Percentiles rank a stretch among this genome's conserved stretches.
These are phyloP conservation scores for Fraxinus dipetala DNA, from an alignment of 305 asterid genomes.

Conservation along the genomic window DNA sequence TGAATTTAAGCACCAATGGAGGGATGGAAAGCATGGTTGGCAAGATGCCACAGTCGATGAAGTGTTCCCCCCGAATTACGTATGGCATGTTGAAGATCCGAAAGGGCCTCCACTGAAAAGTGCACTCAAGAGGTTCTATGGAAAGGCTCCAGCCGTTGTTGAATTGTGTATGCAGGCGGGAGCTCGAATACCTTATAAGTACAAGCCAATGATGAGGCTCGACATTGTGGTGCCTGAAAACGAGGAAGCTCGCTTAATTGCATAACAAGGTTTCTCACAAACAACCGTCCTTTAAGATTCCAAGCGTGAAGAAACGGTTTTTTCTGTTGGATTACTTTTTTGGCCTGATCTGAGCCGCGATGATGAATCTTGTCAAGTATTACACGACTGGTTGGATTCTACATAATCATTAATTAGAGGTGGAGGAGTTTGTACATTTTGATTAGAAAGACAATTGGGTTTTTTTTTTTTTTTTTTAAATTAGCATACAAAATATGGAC, in stretches of 20 bases:
- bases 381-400: neutral
- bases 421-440: neutral
- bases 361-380: neutral
- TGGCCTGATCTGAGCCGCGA: neutral
- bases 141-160: conserved; percentile 84
- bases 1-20: conserved; percentile 89
- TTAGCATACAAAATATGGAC: neutral
- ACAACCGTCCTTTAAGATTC: neutral
- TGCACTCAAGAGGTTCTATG: conserved; percentile 64
- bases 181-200: conserved; percentile 60
- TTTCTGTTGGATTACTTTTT: neutral
- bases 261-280: conserved; percentile 21
- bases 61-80: conserved; percentile 78
- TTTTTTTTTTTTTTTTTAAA: neutral
- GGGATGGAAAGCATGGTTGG: conserved; percentile 97
- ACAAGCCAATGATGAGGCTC: conserved; percentile 79
- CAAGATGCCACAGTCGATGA: conserved; percentile 92
- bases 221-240: conserved; percentile 73
- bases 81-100: conserved; percentile 75
- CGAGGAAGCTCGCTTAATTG: conserved; percentile 64
- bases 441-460: neutral
- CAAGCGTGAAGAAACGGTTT: neutral
- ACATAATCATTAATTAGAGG: neutral
- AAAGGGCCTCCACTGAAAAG: conserved; percentile 60
- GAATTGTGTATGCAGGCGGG: conserved; percentile 88